phyloP scores from a whole-genome alignment of 2,329 filamentous ascomycete genomes.

The Fusarium nygamai region DNA sequence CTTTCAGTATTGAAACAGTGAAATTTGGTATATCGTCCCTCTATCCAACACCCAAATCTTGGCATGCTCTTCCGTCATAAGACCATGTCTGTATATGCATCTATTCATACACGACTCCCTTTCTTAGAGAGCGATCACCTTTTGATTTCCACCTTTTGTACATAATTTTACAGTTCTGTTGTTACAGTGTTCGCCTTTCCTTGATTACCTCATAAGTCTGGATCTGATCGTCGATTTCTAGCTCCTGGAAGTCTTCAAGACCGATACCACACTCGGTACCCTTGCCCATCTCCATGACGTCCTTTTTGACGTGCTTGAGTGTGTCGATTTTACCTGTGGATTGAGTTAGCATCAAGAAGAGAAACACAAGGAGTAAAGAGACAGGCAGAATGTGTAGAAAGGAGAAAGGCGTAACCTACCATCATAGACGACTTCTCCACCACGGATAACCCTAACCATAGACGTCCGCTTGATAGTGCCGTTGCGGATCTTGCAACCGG shows the following conservation, averaged over 20 bases:
- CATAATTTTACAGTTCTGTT: constrained; percentile 34
- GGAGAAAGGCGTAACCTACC: constrained; percentile 68
- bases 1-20: constrained; percentile 6
- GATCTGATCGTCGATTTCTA: constrained; percentile 83
- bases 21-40: constrained; percentile 8
- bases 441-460: constrained; percentile 77
- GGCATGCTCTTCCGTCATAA: constrained; percentile 8
- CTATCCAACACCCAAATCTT: background rate
- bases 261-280: constrained; percentile 93
- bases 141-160: constrained; percentile 22
- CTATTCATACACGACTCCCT: constrained; percentile 24
- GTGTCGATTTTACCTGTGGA: constrained; percentile 76
- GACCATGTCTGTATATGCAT: constrained; percentile 12
- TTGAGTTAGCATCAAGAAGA: background rate
- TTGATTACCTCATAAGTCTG: constrained; percentile 85
- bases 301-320: constrained; percentile 92
- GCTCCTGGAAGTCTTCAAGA: constrained; percentile 81
- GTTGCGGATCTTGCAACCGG: constrained; percentile 88
- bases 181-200: constrained; percentile 72
- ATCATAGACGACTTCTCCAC: constrained; percentile 78
- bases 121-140: background rate
- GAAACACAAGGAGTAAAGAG: background rate
- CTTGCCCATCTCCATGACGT: constrained; percentile 88
- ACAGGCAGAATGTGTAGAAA: background rate
- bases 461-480: constrained; percentile 73